Percentiles rank a stretch among this genome's conserved stretches.
phyloP scores from a whole-genome alignment of 169 alveolate species.

The Miamiensis avidus region DNA sequence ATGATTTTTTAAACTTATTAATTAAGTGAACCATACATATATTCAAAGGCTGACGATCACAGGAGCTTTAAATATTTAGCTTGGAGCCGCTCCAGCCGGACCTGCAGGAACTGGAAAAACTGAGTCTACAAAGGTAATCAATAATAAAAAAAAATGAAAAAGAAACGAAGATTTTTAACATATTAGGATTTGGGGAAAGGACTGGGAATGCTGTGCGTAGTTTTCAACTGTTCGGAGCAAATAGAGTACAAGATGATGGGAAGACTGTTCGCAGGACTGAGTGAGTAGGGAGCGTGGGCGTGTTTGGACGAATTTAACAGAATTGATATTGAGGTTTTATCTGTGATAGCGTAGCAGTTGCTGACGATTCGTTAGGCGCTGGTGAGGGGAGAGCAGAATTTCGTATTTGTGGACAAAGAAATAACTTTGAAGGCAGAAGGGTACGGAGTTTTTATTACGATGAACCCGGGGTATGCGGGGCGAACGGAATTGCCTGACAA shows the following conservation, averaged over 20 bases:
- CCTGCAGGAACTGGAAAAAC: conserved; percentile 87
- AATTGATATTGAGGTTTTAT: conserved; percentile 75
- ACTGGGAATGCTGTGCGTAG: conserved; percentile 70
- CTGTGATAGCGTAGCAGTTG: conserved; percentile 61
- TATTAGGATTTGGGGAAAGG: conserved; percentile 69
- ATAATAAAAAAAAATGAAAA: no score
- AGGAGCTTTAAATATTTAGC: conserved; percentile 68
- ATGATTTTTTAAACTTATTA: no score
- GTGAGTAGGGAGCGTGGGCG: conserved; percentile 81
- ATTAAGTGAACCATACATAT: no score
- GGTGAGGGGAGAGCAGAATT: conserved; percentile 22
- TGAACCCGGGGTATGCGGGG: conserved; percentile 86
- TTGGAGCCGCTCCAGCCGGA: conserved; percentile 86
- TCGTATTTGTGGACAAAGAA: conserved; percentile 51
- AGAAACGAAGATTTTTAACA: neutral
- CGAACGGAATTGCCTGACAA: conserved; percentile 83
- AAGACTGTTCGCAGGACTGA: conserved; percentile 79
- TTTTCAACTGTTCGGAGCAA: conserved; percentile 72
- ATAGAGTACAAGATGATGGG: conserved; percentile 83
- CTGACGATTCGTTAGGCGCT: conserved; percentile 55
- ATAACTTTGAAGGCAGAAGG: conserved; percentile 51
- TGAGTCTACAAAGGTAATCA: conserved; percentile 48
- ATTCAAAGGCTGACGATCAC: conserved; percentile 77
- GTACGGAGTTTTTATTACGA: conserved; percentile 71
- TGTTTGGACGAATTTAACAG: conserved; percentile 84